Evolutionary conservation across 1,284 basidiomycete species (phyloP), one percentile per base, ranked within the genome.

Genomic region (Sutorius eximius): DNA sequence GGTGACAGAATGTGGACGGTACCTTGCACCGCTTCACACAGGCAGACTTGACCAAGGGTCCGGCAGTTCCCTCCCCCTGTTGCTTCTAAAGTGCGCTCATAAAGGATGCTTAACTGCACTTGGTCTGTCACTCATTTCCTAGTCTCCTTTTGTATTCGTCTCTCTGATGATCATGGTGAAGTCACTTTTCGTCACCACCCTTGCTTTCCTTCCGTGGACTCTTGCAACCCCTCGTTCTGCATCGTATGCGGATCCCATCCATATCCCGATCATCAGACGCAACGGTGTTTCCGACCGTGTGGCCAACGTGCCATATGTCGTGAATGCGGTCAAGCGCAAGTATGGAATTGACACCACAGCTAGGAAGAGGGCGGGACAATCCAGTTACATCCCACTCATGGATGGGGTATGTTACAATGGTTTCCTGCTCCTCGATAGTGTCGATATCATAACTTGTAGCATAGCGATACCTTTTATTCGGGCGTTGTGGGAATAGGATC

Each of bases 401-500:
- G 75, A 80, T 24, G 69, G 79, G 78, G 51, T 62, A 45, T 47
- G 24, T 42, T 2, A 33, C 27, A 6, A 22, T 5, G 8, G 5
- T 22, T 30, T 7, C 38, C 20, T 12, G 6, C 12, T 1, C 5
- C 7, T 22, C 13, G 20, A 22, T 16, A 16, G 13, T 34, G 20
- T 16, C 29, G 15, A 34, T 22, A 36, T 8, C 9, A 15, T 41
- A 2, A 18, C 37, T 37, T 22, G 22, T 56, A 65, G 65, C n/a
- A 53, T 45, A 49, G 54, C 30, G 80, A 81, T 51, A 58, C 73
- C 9, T 76, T 73, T 60, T 81, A 80, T 57, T 73, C 78, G 53
- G 75, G 73, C 7, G 58, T 61, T 20, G 53, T 80, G 5, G 65
- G 62, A 45, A 75, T 82, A 46, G 80, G 81, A n/a, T 78, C 78